Evolutionary conservation across 1,284 basidiomycete genomes (phyloP).

Genomic region (Coniferiporia sulphurascens): DNA sequence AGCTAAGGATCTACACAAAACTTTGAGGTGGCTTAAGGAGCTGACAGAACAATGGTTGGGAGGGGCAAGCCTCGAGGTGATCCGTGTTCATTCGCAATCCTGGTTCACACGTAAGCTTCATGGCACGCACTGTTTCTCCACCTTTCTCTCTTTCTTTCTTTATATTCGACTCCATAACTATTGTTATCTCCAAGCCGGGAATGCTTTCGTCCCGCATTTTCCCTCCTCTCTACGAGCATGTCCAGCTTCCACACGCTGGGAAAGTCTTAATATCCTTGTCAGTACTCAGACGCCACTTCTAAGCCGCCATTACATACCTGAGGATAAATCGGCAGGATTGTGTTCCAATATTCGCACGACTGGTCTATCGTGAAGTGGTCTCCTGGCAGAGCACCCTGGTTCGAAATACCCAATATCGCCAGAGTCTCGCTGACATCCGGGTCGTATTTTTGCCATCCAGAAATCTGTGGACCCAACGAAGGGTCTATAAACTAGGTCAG

Average conservation of each 20-base stretch:
- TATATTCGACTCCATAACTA: background rate
- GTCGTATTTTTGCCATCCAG: conserved; percentile 27
- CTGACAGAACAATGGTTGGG: background rate
- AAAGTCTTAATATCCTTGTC: conserved; percentile 11
- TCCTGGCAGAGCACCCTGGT: conserved; percentile 23
- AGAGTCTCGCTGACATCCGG: conserved; percentile 24
- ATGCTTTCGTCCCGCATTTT: background rate
- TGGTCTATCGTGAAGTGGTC: conserved; percentile 23
- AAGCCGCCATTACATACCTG: conserved; percentile 22
- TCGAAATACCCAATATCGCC: conserved; percentile 26
- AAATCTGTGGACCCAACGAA: conserved; percentile 24
- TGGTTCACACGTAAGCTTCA: background rate
- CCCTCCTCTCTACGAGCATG: background rate
- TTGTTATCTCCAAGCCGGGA: background rate
- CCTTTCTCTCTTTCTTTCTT: background rate
- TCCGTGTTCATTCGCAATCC: background rate
- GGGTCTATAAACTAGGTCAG: conserved; percentile 22
- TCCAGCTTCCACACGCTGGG: conserved; percentile 19
- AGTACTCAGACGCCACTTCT: background rate
- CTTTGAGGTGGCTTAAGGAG: background rate
- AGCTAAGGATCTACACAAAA: background rate
- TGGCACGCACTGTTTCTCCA: background rate
- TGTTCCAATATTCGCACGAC: conserved; percentile 28
- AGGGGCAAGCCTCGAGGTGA: background rate
- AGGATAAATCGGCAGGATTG: conserved; percentile 26